Base-by-base conservation (phyloP, 179 eudicot species). In the Kewa caespitosa region DNA sequence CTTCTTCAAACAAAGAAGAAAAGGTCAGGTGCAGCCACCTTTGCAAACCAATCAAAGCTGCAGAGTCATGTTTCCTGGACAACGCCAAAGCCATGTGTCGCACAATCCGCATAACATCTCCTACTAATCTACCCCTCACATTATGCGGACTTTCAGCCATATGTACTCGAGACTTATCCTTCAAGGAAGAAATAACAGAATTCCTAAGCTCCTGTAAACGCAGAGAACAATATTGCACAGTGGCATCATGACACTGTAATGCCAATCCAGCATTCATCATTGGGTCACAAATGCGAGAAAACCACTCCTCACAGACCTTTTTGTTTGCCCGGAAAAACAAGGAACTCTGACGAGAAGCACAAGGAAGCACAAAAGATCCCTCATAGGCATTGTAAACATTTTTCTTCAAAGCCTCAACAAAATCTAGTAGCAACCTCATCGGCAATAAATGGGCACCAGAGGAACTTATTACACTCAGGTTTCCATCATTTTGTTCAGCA, bases 271-370 rank as follows among this genome's bases (percentile, higher is more conserved):
- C 97, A 89, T 94, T 94, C 97, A 94, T 91, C 99, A 96, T 96
- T 71, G 99, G 99, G 69, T 96, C 99, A 82, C 94, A 90, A 79
- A 96, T 96, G 75, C 99, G 94, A 84, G 97, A 91, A 85, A 96
- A 96, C 99, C 99, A 96, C 87, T 96, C 99, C 89, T 96, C 99
- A 59, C 99, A 96, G 52, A 96, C 99, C 84, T 94, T 96, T 83
- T 89, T 91, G 81, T 96, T 96, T 74, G 99, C 96, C 69, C 97
- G 88, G 80, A 96, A 96, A 70, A 93, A 96, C 85, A 96, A 79
- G 70, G 92, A 90, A 59, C 99, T 96, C 84, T 91, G 91, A 64
- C 93, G 84, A 46, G 96, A 81, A 48, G 91, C 86, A 73, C 82
- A 73, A 69, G 94, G 91, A 78, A 96, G 84, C 64, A 93, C 90